Conservation (phyloP, 495 filamentous ascomycete genomes). For the Clavariopsis aquatica region DNA sequence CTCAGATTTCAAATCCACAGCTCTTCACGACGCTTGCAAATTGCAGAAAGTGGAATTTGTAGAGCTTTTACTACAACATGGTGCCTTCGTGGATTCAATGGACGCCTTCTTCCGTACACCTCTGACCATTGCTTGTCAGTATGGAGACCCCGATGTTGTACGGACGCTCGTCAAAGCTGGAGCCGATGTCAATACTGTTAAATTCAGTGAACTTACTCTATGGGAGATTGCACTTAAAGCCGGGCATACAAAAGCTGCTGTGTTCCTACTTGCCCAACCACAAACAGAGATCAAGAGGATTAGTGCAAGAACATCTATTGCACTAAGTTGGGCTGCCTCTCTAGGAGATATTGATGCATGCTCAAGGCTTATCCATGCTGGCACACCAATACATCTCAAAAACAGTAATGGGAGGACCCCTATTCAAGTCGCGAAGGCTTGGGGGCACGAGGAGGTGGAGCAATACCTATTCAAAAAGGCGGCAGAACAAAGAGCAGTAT, state of each 20-base stretch:
- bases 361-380: constrained; percentile 19
- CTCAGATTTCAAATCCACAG: constrained; percentile 16
- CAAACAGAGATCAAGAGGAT: constrained; percentile 9
- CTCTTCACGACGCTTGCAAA: constrained; percentile 14
- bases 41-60: constrained; percentile 14
- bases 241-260: neutral
- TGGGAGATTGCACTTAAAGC: constrained; percentile 27
- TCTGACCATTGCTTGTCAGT: constrained; percentile 20
- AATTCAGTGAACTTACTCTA: neutral
- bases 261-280: constrained; percentile 20
- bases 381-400: constrained; percentile 20
- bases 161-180: constrained; percentile 14
- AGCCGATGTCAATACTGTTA: constrained; percentile 20
- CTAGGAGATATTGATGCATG: constrained; percentile 18
- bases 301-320: neutral
- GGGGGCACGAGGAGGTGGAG: constrained; percentile 12
- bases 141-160: constrained; percentile 13
- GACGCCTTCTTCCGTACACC: constrained; percentile 22
- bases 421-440: constrained; percentile 20
- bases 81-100: constrained; percentile 14
- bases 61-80: constrained; percentile 16
- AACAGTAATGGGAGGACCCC: constrained; percentile 16
- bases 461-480: constrained; percentile 13
- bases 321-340: constrained; percentile 19
- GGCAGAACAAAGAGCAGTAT: constrained; percentile 1